Evolutionary conservation across 495 filamentous ascomycete genomes (phyloP), one percentile per base, ranked within the genome.

Genomic region (Aspergillus ellipticus): DNA sequence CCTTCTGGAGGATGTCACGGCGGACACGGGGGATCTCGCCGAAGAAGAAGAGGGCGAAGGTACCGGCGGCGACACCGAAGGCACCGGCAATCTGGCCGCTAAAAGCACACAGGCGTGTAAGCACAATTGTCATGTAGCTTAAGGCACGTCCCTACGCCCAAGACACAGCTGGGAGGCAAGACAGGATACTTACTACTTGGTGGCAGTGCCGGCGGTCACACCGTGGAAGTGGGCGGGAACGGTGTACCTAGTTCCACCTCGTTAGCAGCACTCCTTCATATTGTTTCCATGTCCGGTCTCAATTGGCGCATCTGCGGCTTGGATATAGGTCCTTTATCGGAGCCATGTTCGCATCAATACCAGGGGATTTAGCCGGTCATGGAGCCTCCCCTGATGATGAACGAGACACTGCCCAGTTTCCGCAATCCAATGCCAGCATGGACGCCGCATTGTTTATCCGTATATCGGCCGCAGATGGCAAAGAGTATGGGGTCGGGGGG

Each of bases 21-120:
- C 81, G 72, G 41, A 90, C 83, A 65, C 80, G 78, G 49, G 87
- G 87, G 37, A 90, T 77, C 50, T 86, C 86, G 51, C 82, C 79
- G 72, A 90, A 82, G 80, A 88, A 85, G 74, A 84, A 87, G 58
- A 90, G 66, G n/a, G 80, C 82, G 67, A 82, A 83, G 64, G 83
- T 66, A 59, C 80, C 85, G 39, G 79, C 80, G 42, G 79, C 75
- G 57, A 77, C 80, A 59, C 84, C 86, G 70, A 89, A 88, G 29
- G 71, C 74, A 52, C 62, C 80, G 16, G 76, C 75, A 20, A 82
- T 79, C 29, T 68, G 58, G 53, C 76, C 83, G 56, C 85, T 88
- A 41, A 71, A 8, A 16, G 24, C 39, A 19, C 17, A 9, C 35
- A 39, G n/a, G n/a, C 3, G 6, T 1, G 13, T 39, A 39, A 39